Percentiles rank a stretch among this genome's conserved stretches.
Evolutionary conservation across 176 grass and related monocot species (phyloP).

Genomic region (Triticum dicoccoides): DNA sequence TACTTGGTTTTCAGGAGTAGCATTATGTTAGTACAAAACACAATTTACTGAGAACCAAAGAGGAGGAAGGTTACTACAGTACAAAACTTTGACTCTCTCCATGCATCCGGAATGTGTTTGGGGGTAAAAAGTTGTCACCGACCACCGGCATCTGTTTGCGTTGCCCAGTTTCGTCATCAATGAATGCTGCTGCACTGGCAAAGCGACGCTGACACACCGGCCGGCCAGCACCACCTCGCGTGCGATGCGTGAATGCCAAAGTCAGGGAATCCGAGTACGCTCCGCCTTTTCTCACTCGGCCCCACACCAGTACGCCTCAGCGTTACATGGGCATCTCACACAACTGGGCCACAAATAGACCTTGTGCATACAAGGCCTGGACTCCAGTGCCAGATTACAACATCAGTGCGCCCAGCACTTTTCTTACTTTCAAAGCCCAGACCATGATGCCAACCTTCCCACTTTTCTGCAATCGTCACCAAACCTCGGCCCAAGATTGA

Average conservation of each 20-base stretch:
- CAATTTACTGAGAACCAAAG: neutral
- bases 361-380: too few relatives aligned
- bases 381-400: too few relatives aligned
- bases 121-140: neutral
- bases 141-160: neutral
- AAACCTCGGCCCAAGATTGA: neutral
- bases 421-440: too few relatives aligned
- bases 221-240: conserved; percentile 4
- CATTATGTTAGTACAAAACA: too few relatives aligned
- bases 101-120: neutral
- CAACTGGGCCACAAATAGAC: neutral
- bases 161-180: neutral
- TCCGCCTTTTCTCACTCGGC: neutral
- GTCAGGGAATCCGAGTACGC: neutral
- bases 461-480: too few relatives aligned
- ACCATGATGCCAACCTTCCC: too few relatives aligned
- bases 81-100: neutral
- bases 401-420: too few relatives aligned
- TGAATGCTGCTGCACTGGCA: conserved; percentile 13
- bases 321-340: neutral
- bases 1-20: neutral
- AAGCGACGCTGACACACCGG: conserved; percentile 4
- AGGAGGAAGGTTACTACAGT: neutral
- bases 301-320: neutral
- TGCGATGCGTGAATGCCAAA: conserved; percentile 19